A percentile compares a stretch with the other conserved stretches of the same genome.
Evolutionary conservation across 192 early-diverging fungal species (phyloP).

Genomic region (Entrophospora sp.): DNA sequence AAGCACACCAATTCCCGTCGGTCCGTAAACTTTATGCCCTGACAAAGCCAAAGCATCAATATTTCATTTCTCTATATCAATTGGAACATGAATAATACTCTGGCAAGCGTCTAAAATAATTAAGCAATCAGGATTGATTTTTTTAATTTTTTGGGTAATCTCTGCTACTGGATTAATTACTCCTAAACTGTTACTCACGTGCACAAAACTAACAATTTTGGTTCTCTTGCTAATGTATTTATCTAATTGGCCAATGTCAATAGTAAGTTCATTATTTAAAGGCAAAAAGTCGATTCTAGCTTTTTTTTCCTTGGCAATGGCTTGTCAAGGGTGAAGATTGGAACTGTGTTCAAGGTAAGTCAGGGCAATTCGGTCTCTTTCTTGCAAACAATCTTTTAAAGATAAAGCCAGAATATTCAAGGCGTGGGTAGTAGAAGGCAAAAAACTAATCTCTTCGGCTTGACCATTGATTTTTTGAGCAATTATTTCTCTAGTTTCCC

Average conservation of each 20-base stretch:
- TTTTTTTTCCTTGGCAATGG: conserved; percentile 6
- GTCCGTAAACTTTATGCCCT: conserved; percentile 8
- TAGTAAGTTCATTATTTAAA: neutral
- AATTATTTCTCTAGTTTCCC: neutral
- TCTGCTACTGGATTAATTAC: conserved; percentile 8
- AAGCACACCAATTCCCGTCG: conserved; percentile 4
- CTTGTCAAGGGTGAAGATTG: conserved; percentile 6
- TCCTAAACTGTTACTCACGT: conserved; percentile 7
- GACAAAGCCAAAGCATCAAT: conserved; percentile 11
- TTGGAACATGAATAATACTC: conserved; percentile 2
- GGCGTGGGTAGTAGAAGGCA: conserved; percentile 3
- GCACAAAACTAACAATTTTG: conserved; percentile 8
- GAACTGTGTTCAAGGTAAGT: conserved; percentile 14
- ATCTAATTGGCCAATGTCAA: conserved; percentile 3
- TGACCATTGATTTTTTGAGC: neutral
- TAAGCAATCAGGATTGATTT: conserved; percentile 11
- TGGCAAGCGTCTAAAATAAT: conserved; percentile 7
- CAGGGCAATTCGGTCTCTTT: neutral
- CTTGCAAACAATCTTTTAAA: conserved; percentile 6
- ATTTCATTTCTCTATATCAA: conserved; percentile 1
- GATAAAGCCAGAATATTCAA: too few relatives aligned
- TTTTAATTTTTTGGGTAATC: conserved; percentile 15
- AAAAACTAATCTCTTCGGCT: conserved; percentile 8
- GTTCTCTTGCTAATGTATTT: neutral
- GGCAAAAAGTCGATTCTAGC: neutral